Conservation (phyloP, 192 early-diverging fungal genomes). For the Coemansia sp. region DNA sequence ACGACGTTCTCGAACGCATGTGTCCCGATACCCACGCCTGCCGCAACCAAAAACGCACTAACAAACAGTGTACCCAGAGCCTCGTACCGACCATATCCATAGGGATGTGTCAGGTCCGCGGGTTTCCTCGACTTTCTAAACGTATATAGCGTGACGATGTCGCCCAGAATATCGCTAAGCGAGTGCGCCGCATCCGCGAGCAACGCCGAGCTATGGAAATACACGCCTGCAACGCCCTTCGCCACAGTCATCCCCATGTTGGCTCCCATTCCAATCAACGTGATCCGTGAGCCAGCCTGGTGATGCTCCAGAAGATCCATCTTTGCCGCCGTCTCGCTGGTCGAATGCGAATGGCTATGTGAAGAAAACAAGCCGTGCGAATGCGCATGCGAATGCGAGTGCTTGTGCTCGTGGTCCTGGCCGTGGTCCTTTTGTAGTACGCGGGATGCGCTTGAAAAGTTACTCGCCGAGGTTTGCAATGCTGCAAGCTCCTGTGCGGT, state of each 20-base stretch:
- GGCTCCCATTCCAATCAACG: constrained; percentile 62
- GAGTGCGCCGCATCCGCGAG: constrained; percentile 81
- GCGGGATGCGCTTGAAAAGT: constrained; percentile 34
- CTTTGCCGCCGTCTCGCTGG: constrained; percentile 28
- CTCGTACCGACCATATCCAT: constrained; percentile 67
- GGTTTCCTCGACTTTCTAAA: constrained; percentile 65
- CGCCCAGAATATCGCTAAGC: constrained; percentile 69
- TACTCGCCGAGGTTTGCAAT: constrained; percentile 24
- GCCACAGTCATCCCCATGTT: constrained; percentile 61
- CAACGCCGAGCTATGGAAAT: constrained; percentile 71
- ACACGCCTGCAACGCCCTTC: constrained; percentile 65
- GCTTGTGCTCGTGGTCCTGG: background rate
- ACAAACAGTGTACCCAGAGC: constrained; percentile 64
- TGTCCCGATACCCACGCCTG: constrained; percentile 63
- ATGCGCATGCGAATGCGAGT: constrained; percentile 17
- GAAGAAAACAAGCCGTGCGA: constrained; percentile 20
- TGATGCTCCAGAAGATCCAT: constrained; percentile 46
- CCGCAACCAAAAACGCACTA: constrained; percentile 64
- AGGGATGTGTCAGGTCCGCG: constrained; percentile 63
- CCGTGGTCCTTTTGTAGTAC: constrained; percentile 5
- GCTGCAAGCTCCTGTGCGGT: constrained; percentile 13
- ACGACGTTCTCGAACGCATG: constrained; percentile 61
- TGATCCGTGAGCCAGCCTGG: constrained; percentile 63
- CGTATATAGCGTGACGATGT: constrained; percentile 77
- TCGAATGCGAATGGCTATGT: constrained; percentile 18